phyloP scores from a whole-genome alignment of 2,329 filamentous ascomycete genomes.

The Neocucurbitaria cava region DNA sequence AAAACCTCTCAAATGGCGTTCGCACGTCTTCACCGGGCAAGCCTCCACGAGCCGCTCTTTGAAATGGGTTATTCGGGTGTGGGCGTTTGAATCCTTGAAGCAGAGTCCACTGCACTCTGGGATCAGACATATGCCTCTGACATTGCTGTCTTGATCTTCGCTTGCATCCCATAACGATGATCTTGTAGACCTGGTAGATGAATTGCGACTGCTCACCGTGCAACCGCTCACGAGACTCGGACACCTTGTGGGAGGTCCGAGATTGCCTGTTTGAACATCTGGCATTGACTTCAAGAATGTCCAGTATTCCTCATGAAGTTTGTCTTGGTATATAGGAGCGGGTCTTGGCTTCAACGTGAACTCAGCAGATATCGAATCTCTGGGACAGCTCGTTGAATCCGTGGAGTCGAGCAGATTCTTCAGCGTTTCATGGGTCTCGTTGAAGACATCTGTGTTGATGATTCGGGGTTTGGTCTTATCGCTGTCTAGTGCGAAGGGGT shows the following conservation, averaged over 20 bases:
- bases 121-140: neutral
- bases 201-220: slow-evolving; percentile 29
- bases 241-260: slow-evolving; percentile 13
- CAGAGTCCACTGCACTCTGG: neutral
- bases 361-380: neutral
- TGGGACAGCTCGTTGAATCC: neutral
- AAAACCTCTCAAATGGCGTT: slow-evolving; percentile 88
- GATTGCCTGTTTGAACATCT: slow-evolving; percentile 3
- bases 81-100: slow-evolving; percentile 39
- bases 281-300: slow-evolving; percentile 5
- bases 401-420: neutral
- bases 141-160: slow-evolving; percentile 47
- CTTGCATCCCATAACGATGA: slow-evolving; percentile 59
- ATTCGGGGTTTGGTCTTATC: neutral
- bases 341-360: neutral
- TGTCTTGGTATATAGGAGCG: slow-evolving; percentile 4
- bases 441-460: neutral
- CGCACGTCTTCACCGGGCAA: slow-evolving; percentile 85
- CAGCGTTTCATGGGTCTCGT: neutral
- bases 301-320: slow-evolving; percentile 6
- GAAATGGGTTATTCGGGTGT: neutral
- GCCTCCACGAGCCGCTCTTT: slow-evolving; percentile 73
- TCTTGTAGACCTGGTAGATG: slow-evolving; percentile 27
- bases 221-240: slow-evolving; percentile 26
- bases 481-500: neutral